Base-by-base conservation (phyloP, 2,329 filamentous ascomycete species). In the Fusarium sp. region DNA sequence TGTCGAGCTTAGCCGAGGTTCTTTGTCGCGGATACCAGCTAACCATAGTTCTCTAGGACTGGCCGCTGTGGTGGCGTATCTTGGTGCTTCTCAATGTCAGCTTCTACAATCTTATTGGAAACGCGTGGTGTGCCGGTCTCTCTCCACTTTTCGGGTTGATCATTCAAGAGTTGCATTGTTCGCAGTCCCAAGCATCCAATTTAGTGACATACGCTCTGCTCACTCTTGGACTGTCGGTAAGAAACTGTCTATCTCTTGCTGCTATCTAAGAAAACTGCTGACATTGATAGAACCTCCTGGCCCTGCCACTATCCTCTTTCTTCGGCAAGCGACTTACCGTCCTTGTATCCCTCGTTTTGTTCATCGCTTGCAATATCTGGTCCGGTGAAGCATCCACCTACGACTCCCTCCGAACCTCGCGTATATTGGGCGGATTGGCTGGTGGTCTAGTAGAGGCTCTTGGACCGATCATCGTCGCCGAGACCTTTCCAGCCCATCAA, bases 21-120 rank as follows among this genome's bases (percentile, higher is more conserved):
- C 6, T 7, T n/a, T n/a, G 3, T n/a, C 6, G 34, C 34, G n/a
- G n/a, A 6, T 37, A n/a, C 34, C 2, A 37, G 12, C 34, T 37
- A 3, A 37, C 3, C 6, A n/a, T 37, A n/a, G 34, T 3, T n/a
- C n/a, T n/a, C 18, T 34, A 61, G 55, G 8, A 61, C n/a, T 62
- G 57, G 59, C 59, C 59, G 10, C 30, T 61, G 3, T 62, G 59
- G 59, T 62, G 59, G 46, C 59, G 59, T 3, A 32, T 62, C n/a
- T 40, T 13, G 2, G 30, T 62, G 2, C 40, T 61, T 4, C 14
- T 62, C 9, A 62, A 62, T 6, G 41, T 61, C 25, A 61, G 60
- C 30, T 32, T 62, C 2, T 62, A 62, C 30, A 61, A 61, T 3
- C 40, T 61, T 0, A 25, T 62, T 1, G 60, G 60, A 3, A 62